Evolutionary conservation across 305 asterid species (phyloP).

Genomic region (Fraxinus velutina): DNA sequence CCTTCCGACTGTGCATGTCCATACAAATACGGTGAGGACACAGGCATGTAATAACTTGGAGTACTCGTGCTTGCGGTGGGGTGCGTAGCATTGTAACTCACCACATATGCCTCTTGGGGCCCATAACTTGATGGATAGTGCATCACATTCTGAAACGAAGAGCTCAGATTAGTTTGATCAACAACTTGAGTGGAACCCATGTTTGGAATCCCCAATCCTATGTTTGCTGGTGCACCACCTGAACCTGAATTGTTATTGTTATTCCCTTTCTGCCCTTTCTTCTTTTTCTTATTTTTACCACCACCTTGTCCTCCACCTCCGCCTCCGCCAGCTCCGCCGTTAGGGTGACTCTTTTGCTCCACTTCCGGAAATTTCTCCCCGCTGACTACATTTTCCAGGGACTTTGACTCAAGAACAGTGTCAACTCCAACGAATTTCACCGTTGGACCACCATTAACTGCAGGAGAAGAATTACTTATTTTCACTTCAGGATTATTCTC

Average conservation of each 20-base stretch:
- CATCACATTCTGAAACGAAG: conserved; percentile 30
- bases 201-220: conserved; percentile 39
- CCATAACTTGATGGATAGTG: conserved; percentile 37
- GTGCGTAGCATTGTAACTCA: conserved; percentile 54
- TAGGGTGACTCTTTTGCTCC: conserved; percentile 17
- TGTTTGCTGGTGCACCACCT: conserved; percentile 39
- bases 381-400: conserved; percentile 33
- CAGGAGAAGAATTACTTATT: conserved; percentile 22
- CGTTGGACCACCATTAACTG: conserved; percentile 24
- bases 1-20: conserved; percentile 33
- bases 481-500: conserved; percentile 29
- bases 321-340: conserved; percentile 17
- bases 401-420: conserved; percentile 23
- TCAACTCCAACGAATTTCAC: conserved; percentile 46
- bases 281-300: conserved; percentile 60
- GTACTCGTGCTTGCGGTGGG: conserved; percentile 32
- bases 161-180: conserved; percentile 39
- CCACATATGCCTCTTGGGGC: conserved; percentile 43
- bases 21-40: conserved; percentile 38
- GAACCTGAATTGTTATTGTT: conserved; percentile 23
- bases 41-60: conserved; percentile 45
- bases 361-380: conserved; percentile 27
- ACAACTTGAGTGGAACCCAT: conserved; percentile 39
- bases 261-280: conserved; percentile 33
- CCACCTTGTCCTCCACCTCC: conserved; percentile 34